Conservation (phyloP, 345 rosid genomes). For the Euphorbia pulcherrima region DNA sequence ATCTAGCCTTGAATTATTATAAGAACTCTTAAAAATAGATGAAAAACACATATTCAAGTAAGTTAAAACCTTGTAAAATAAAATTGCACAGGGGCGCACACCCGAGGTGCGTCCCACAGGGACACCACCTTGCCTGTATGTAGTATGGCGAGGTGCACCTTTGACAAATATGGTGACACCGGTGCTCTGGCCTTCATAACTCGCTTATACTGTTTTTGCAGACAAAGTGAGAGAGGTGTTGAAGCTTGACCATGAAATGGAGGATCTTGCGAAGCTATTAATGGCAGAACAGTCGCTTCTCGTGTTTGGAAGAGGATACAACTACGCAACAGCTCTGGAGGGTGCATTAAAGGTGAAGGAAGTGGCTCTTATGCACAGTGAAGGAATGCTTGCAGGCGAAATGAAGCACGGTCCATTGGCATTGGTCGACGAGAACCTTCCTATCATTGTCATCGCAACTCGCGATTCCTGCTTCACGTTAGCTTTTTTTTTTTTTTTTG, state of each 20-base stretch:
- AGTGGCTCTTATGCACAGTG: slow-evolving; percentile 96
- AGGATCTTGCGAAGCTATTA: slow-evolving; percentile 67
- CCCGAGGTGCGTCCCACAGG: no score
- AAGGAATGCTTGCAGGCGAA: slow-evolving; percentile 96
- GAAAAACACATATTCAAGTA: no score
- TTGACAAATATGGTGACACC: no score
- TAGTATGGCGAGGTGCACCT: no score
- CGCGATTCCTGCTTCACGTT: slow-evolving; percentile 87
- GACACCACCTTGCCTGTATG: no score
- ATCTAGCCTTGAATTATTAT: no score
- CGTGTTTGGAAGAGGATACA: slow-evolving; percentile 89
- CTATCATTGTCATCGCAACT: slow-evolving; percentile 81
- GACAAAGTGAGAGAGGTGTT: slow-evolving; percentile 84
- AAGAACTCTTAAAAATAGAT: no score
- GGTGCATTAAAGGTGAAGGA: slow-evolving; percentile 95
- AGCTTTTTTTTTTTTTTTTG: slow-evolving; percentile 6
- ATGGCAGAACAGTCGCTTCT: slow-evolving; percentile 87
- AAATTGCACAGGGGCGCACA: no score
- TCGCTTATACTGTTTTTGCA: slow-evolving; percentile 25
- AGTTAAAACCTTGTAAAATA: no score
- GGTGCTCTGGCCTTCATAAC: background rate
- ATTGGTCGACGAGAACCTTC: slow-evolving; percentile 83
- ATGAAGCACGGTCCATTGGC: slow-evolving; percentile 99
- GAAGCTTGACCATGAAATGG: slow-evolving; percentile 77
- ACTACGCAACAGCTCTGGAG: slow-evolving; percentile 85